Conservation (phyloP, 2,329 filamentous ascomycete species). For the Aspergillus spinulosporus region DNA sequence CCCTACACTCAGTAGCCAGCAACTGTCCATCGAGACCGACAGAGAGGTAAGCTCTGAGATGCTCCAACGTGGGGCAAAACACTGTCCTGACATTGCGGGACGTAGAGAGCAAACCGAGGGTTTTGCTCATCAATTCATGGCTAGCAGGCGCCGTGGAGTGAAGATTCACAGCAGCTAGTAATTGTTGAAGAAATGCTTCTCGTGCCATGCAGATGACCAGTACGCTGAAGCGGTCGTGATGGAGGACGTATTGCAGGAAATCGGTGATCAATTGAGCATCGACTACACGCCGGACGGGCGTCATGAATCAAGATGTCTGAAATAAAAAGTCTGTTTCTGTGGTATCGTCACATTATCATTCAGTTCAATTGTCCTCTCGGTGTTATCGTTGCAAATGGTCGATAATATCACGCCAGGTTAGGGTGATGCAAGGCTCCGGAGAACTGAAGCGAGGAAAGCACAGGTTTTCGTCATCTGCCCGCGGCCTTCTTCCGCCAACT, state of each 20-base stretch:
- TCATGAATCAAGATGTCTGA: conserved; percentile 14
- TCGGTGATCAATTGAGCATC: conserved; percentile 54
- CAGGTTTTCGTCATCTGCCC: conserved; percentile 15
- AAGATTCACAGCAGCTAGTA: conserved; percentile 52
- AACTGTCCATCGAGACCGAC: conserved; percentile 30
- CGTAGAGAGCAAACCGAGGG: conserved; percentile 67
- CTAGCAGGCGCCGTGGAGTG: conserved; percentile 20
- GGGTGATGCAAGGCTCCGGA: conserved; percentile 7
- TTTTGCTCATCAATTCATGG: conserved; percentile 57
- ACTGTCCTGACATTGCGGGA: conserved; percentile 68
- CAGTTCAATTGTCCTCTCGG: neutral
- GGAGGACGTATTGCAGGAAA: conserved; percentile 65
- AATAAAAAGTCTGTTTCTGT: neutral
- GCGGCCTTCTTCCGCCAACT: conserved; percentile 16
- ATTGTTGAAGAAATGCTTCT: conserved; percentile 62
- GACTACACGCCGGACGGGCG: conserved; percentile 27
- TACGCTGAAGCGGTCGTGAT: conserved; percentile 61
- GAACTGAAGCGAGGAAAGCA: conserved; percentile 4
- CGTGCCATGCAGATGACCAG: conserved; percentile 70
- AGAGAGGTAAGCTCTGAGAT: conserved; percentile 74
- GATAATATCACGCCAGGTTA: neutral
- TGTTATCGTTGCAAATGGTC: neutral
- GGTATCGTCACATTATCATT: neutral
- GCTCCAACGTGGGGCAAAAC: conserved; percentile 74
- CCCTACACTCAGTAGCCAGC: neutral